phyloP scores from a whole-genome alignment of 1,284 basidiomycete species.

The Coniophora puteana region DNA sequence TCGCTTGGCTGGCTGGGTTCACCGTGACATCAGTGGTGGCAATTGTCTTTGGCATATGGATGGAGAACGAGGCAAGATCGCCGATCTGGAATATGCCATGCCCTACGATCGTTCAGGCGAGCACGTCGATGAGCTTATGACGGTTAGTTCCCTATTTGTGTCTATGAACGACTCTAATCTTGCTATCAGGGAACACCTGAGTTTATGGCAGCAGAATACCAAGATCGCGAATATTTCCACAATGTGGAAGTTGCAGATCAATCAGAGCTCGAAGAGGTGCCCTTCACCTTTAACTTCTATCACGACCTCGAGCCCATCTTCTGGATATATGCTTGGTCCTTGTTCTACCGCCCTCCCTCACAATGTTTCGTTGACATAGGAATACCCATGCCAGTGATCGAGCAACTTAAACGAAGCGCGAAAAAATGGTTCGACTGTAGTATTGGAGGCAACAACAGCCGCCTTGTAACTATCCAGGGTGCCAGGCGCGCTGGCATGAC shows the following conservation, averaged over 20 bases:
- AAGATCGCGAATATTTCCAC: neutral
- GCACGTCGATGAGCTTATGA: no score
- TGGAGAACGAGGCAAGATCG: neutral
- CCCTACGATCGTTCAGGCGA: slow-evolving; percentile 1
- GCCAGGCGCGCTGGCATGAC: no score
- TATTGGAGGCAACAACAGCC: no score
- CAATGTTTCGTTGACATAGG: no score
- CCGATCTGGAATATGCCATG: slow-evolving; percentile 2
- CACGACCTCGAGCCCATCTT: slow-evolving; percentile 5
- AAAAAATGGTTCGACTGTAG: no score
- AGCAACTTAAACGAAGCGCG: no score
- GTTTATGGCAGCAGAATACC: slow-evolving; percentile 2
- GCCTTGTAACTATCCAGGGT: no score
- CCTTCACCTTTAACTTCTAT: neutral
- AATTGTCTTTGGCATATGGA: neutral
- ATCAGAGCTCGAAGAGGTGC: neutral
- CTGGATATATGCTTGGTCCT: slow-evolving; percentile 1
- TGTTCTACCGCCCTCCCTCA: neutral
- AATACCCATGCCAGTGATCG: no score
- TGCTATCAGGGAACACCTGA: slow-evolving; percentile 2
- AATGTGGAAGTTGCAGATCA: no score
- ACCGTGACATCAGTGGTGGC: slow-evolving; percentile 2
- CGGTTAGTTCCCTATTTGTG: no score
- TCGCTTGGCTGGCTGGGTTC: slow-evolving; percentile 1
- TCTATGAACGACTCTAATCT: no score